phyloP scores from a whole-genome alignment of 257 asterid species.

The Rehmannia glutinosa region DNA sequence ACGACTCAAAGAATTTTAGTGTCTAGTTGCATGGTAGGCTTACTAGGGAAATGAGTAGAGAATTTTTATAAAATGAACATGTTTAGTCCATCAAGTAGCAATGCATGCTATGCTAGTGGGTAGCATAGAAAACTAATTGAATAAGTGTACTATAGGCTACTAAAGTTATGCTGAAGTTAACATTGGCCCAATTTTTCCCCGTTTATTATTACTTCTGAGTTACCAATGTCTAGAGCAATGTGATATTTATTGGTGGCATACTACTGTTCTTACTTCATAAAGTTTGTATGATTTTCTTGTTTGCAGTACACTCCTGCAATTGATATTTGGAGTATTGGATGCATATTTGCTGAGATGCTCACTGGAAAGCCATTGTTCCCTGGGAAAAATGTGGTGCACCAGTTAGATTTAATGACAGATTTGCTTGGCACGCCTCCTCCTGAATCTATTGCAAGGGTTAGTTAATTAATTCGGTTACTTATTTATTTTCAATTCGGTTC shows the following conservation, averaged over 20 bases:
- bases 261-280: not conserved
- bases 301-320: slow-evolving; percentile 94
- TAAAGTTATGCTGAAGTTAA: not conserved
- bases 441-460: slow-evolving; percentile 79
- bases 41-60: no score
- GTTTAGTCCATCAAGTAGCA: no score
- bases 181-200: not conserved
- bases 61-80: no score
- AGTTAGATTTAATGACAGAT: slow-evolving; percentile 90
- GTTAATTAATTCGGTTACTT: slow-evolving; percentile 12
- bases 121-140: not conserved
- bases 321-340: slow-evolving; percentile 96
- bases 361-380: slow-evolving; percentile 86
- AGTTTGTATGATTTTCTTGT: slow-evolving; percentile 7
- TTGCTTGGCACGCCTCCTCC: slow-evolving; percentile 92
- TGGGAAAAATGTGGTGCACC: slow-evolving; percentile 93
- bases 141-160: not conserved
- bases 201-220: not conserved
- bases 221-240: not conserved
- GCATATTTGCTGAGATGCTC: slow-evolving; percentile 95
- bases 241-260: not conserved
- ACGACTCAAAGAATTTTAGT: not conserved
- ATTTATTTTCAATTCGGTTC: not conserved
- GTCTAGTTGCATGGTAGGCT: not conserved
- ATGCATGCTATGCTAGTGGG: no score